Base-by-base conservation (phyloP, 192 early-diverging fungal genomes). In the Backusella luteola region DNA sequence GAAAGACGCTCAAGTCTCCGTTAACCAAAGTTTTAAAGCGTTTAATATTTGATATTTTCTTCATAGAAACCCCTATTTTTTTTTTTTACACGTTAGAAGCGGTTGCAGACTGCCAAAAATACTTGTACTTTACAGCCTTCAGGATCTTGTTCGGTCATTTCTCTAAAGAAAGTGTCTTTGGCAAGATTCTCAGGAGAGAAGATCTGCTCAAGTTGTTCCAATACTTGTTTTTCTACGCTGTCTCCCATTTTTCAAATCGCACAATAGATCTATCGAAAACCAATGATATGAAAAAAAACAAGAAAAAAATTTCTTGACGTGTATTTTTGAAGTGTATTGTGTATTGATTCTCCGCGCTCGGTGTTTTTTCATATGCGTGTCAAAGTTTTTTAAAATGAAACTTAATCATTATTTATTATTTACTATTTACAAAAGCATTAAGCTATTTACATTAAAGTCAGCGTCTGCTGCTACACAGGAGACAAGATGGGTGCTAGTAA, bases 111-210 rank as follows among this genome's bases (percentile, higher is more conserved):
- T 9, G 32, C 32, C 8, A 69, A n/a, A 39, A 35, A 8, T 19
- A 67, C 6, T 15, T 32, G 6, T 9, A 21, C n/a, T 69, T 81
- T 81, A 81, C 80, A 81, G 41, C 80, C 80, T 73, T 77, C 80
- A 4, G 73, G 69, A 23, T 73, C 36, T 46, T 77, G 76, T 35
- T 66, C 66, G 14, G 71, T 69, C 53, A 81, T 69, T 72, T 81
- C 80, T 6, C 74, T 41, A 41, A 81, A 71, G 52, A 81, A 81
- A 6, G 69, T 74, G 52, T 81, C 80, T 35, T 74, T 81, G 14
- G 67, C 72, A 2, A 81, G 39, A 46, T 78, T 77, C 8, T 75
- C 73, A n/a, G 69, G 36, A 39, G 73, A 66, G 29, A 67, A 77
- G 59, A 81, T 81, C 49, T 23, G 39, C 4, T 74, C 71, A 6